These are phyloP conservation scores for Talaromyces albobiverticillius DNA, from an alignment of 2,329 filamentous ascomycete species.

Conservation along the genomic window DNA sequence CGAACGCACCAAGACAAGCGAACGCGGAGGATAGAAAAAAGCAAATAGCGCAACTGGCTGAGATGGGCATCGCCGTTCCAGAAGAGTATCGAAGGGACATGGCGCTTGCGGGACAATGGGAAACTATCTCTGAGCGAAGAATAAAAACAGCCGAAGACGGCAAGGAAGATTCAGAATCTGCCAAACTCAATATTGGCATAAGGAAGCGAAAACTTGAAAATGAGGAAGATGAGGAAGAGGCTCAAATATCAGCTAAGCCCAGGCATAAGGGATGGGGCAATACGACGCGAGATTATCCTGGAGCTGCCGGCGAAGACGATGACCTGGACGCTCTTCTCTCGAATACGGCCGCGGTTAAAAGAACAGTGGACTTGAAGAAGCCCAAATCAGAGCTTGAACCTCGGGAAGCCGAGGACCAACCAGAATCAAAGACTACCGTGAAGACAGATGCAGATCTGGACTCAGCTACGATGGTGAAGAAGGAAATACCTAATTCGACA, in stretches of 20 bases:
- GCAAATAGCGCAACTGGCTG: slow-evolving; percentile 83
- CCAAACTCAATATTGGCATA: slow-evolving; percentile 38
- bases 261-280: slow-evolving; percentile 43
- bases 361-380: slow-evolving; percentile 20
- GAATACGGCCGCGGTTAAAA: slow-evolving; percentile 37
- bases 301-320: slow-evolving; percentile 28
- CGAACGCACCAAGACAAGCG: slow-evolving; percentile 37
- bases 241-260: slow-evolving; percentile 5
- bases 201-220: slow-evolving; percentile 45
- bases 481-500: slow-evolving; percentile 24
- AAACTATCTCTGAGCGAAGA: slow-evolving; percentile 57
- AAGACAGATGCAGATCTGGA: slow-evolving; percentile 15
- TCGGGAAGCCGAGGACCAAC: slow-evolving; percentile 10
- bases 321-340: slow-evolving; percentile 44
- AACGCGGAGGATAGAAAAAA: slow-evolving; percentile 69
- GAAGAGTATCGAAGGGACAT: slow-evolving; percentile 74
- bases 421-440: neutral
- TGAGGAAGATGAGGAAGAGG: slow-evolving; percentile 38
- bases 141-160: slow-evolving; percentile 38
- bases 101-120: slow-evolving; percentile 88
- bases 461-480: slow-evolving; percentile 20
- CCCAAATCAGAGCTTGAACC: slow-evolving; percentile 17
- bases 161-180: slow-evolving; percentile 34
- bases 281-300: slow-evolving; percentile 39
- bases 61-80: slow-evolving; percentile 81